phyloP scores from a whole-genome alignment of 73 alveolate genomes.

The Symbiodinium natans region DNA sequence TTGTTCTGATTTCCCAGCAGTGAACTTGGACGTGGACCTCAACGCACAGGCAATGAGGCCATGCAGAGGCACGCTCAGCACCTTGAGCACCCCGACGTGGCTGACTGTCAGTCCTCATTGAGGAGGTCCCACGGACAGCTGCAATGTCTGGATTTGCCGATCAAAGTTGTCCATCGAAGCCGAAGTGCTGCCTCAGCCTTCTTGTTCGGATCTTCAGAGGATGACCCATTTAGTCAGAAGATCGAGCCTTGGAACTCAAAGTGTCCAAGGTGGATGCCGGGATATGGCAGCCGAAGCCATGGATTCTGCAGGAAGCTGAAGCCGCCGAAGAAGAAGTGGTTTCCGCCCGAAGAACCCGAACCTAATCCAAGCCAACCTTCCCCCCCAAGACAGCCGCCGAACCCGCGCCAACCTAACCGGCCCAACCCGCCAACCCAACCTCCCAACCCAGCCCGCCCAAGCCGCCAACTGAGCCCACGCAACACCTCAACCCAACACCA shows the following conservation, averaged over 20 bases:
- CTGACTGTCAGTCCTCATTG: too few species aligned
- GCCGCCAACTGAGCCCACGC: too few species aligned
- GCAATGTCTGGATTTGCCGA: background rate
- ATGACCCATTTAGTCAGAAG: constrained; percentile 22
- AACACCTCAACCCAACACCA: background rate
- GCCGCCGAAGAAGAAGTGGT: background rate
- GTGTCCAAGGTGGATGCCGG: constrained; percentile 71
- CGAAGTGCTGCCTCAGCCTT: background rate
- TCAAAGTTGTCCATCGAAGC: background rate
- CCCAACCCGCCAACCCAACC: too few species aligned
- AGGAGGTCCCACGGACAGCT: background rate
- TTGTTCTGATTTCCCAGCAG: background rate
- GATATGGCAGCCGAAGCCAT: background rate
- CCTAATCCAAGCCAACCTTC: background rate
- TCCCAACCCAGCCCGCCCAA: too few species aligned
- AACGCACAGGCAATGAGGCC: too few species aligned
- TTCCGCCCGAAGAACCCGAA: constrained; percentile 55
- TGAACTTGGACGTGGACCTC: background rate
- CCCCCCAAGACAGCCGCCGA: background rate
- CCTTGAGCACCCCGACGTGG: background rate
- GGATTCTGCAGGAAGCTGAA: constrained; percentile 59
- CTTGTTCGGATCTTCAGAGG: background rate
- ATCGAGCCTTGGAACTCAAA: constrained; percentile 8
- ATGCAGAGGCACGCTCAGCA: background rate
- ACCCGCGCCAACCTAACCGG: background rate